A percentile compares a stretch with the other conserved stretches of the same genome.
phyloP scores from a whole-genome alignment of 768 basidiomycete genomes.

The Leucosporidium creatinivorum region DNA sequence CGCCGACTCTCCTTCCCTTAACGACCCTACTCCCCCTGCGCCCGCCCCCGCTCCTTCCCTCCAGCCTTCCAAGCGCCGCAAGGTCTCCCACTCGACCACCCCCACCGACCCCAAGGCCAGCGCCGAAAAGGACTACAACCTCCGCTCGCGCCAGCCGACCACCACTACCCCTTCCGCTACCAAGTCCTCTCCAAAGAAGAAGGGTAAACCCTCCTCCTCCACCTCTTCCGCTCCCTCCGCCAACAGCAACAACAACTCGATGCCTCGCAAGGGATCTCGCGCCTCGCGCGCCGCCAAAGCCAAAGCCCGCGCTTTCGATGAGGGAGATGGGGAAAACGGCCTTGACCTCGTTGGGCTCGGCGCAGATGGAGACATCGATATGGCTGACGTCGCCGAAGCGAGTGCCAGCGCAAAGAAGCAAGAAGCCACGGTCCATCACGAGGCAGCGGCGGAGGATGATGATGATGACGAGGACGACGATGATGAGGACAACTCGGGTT shows the following conservation, averaged over 20 bases:
- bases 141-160: conserved; percentile 11
- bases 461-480: conserved; percentile 20
- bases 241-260: not conserved
- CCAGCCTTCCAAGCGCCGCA: conserved; percentile 12
- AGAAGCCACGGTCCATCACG: not conserved
- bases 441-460: conserved; percentile 5
- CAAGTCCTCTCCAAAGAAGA: conserved; percentile 1
- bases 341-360: not conserved
- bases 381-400: conserved; percentile 5
- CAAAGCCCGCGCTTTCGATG: conserved; percentile 10
- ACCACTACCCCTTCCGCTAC: not conserved
- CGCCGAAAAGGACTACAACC: conserved; percentile 13
- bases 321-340: not conserved
- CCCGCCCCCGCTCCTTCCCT: not conserved
- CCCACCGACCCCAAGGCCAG: not conserved
- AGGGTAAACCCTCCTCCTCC: not conserved
- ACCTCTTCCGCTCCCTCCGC: not conserved
- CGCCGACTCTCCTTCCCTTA: conserved; percentile 27
- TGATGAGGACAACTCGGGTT: not conserved
- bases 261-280: conserved; percentile 33
- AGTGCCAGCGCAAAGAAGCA: not conserved
- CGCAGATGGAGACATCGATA: conserved; percentile 3
- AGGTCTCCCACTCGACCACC: not conserved
- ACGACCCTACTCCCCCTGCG: not conserved
- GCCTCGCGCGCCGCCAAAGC: conserved; percentile 10